These are phyloP conservation scores for Sporobolomyces phaffii DNA, from an alignment of 768 basidiomycete species.

Conservation along the genomic window DNA sequence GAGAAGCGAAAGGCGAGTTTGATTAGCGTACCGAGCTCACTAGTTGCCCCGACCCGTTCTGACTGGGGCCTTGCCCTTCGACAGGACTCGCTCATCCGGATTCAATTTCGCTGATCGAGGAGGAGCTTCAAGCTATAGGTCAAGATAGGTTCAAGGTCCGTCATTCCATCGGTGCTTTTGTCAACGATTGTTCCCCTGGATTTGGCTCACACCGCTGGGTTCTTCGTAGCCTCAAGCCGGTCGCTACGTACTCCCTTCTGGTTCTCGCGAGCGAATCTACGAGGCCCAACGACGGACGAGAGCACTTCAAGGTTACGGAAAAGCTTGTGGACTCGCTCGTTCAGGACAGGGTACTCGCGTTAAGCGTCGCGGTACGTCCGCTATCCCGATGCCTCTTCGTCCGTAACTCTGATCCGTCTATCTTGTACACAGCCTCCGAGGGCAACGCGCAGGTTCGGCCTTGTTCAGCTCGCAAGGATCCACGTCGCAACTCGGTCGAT, in stretches of 20 bases:
- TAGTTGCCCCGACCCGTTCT: background rate
- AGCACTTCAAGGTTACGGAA: background rate
- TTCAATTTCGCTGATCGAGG: constrained; percentile 3
- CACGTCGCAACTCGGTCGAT: background rate
- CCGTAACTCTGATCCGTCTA: too few species aligned
- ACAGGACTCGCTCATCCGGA: background rate
- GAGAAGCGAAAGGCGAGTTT: background rate
- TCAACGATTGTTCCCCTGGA: too few species aligned
- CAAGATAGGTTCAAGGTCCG: constrained; percentile 25
- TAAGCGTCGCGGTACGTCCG: background rate
- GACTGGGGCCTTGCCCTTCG: background rate
- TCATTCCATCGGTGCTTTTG: too few species aligned
- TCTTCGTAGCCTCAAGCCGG: background rate
- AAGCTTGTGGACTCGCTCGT: too few species aligned
- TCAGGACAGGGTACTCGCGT: background rate
- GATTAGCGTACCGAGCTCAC: too few species aligned
- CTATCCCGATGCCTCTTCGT: background rate
- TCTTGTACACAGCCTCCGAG: background rate
- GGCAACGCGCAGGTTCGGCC: background rate
- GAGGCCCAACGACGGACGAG: constrained; percentile 11
- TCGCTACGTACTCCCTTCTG: background rate
- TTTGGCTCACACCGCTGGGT: too few species aligned
- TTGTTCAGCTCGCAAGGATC: too few species aligned
- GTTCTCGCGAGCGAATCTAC: constrained; percentile 1
- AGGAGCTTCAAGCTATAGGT: constrained; percentile 16